phyloP scores from a whole-genome alignment of 305 asterid species.

The Fraxinus paxiana region DNA sequence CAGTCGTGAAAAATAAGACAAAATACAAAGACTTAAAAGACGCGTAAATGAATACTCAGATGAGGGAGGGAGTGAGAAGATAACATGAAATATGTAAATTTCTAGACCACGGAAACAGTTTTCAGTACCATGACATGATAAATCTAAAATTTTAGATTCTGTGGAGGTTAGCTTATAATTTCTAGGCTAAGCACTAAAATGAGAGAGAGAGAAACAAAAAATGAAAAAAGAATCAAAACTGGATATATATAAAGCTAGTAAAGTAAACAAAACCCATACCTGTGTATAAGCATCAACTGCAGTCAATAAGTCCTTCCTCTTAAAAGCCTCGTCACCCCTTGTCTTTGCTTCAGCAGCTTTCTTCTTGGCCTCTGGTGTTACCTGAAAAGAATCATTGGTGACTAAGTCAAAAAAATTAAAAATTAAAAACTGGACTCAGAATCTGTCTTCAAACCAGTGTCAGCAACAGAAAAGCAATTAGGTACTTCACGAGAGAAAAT shows the following conservation, averaged over 20 bases:
- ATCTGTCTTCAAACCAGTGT: not conserved
- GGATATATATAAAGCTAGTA: not conserved
- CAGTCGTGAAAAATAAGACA: not conserved
- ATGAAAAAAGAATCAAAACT: not conserved
- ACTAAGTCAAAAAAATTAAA: not conserved
- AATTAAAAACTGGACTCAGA: not conserved
- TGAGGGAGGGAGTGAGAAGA: not conserved
- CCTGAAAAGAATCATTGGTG: conserved; percentile 33
- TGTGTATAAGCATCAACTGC: conserved; percentile 91
- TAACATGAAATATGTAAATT: not conserved
- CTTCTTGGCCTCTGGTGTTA: conserved; percentile 71
- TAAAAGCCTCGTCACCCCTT: conserved; percentile 75
- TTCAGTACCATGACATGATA: not conserved
- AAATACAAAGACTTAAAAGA: not conserved
- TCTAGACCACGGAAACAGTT: not conserved
- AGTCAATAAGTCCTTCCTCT: conserved; percentile 52
- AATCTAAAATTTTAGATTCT: not conserved
- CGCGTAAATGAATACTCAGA: not conserved
- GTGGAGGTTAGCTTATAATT: not conserved
- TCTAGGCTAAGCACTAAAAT: not conserved
- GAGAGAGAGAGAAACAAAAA: not conserved
- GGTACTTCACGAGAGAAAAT: not conserved
- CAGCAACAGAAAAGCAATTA: not conserved
- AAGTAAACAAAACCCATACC: conserved; percentile 35
- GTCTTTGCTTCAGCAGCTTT: conserved; percentile 84